Evolutionary conservation across 768 basidiomycete genomes (phyloP).

Genomic region (Amyloporia xantha): DNA sequence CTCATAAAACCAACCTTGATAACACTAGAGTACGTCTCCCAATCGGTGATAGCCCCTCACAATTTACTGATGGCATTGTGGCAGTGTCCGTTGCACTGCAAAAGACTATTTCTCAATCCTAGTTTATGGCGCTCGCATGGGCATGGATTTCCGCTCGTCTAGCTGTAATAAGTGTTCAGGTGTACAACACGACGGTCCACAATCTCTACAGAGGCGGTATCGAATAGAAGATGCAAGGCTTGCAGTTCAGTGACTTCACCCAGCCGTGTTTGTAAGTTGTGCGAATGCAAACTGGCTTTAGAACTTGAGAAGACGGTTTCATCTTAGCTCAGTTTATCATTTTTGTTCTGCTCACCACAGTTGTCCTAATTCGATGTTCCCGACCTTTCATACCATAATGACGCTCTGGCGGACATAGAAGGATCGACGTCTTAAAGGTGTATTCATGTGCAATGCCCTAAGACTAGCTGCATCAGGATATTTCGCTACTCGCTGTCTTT

Average conservation of each 20-base stretch:
- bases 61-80: neutral
- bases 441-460: too few relatives aligned
- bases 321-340: neutral
- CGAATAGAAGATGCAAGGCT: neutral
- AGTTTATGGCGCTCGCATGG: neutral
- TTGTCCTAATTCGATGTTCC: too few relatives aligned
- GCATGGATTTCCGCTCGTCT: neutral
- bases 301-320: neutral
- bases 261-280: too few relatives aligned
- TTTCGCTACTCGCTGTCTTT: too few relatives aligned
- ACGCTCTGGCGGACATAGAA: too few relatives aligned
- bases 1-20: slow-evolving; percentile 25
- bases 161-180: neutral
- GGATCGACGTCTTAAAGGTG: too few relatives aligned
- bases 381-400: too few relatives aligned
- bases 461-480: too few relatives aligned
- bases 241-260: too few relatives aligned
- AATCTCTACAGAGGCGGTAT: neutral
- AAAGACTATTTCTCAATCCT: slow-evolving; percentile 1
- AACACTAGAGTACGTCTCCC: slow-evolving; percentile 9
- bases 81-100: neutral
- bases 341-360: too few relatives aligned
- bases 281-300: too few relatives aligned
- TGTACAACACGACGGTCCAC: neutral
- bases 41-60: too few relatives aligned